phyloP scores from a whole-genome alignment of 352 stramenopile species.

The Phytophthora gonapodyides region DNA sequence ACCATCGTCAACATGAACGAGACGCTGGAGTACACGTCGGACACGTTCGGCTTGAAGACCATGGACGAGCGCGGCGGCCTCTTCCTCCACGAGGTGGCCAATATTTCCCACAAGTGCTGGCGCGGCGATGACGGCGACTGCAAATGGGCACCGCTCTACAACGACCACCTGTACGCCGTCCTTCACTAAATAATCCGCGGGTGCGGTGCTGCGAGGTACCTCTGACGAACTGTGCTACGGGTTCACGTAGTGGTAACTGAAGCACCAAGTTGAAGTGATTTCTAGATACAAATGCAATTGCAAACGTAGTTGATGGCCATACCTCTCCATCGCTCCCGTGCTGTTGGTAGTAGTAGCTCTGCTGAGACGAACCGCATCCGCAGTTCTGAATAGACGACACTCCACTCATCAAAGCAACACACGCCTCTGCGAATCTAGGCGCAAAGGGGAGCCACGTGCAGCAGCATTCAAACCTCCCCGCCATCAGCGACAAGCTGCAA shows the following conservation, averaged over 20 bases:
- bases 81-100: slow-evolving; percentile 27
- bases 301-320: not conserved
- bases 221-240: slow-evolving; percentile 8
- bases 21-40: slow-evolving; percentile 33
- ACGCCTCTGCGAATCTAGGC: not conserved
- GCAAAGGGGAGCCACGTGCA: not conserved
- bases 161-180: slow-evolving; percentile 24
- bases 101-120: slow-evolving; percentile 41
- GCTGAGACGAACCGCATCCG: too few relatives aligned
- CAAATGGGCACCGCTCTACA: slow-evolving; percentile 40
- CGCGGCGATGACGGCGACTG: slow-evolving; percentile 29
- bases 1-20: slow-evolving; percentile 34
- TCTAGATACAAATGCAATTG: not conserved
- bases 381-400: too few relatives aligned
- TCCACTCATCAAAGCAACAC: too few relatives aligned
- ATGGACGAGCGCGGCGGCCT: slow-evolving; percentile 33
- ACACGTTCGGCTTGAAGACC: slow-evolving; percentile 39
- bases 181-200: slow-evolving; percentile 5
- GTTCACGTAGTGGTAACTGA: slow-evolving; percentile 4
- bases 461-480: not conserved
- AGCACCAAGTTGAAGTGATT: not conserved
- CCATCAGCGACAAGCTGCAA: not conserved
- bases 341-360: too few relatives aligned
- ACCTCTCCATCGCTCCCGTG: too few relatives aligned
- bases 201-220: slow-evolving; percentile 11